Evolutionary conservation across 2,329 filamentous ascomycete species (phyloP), one percentile per base, ranked within the genome.

Genomic region (Fusarium praegraminearum): DNA sequence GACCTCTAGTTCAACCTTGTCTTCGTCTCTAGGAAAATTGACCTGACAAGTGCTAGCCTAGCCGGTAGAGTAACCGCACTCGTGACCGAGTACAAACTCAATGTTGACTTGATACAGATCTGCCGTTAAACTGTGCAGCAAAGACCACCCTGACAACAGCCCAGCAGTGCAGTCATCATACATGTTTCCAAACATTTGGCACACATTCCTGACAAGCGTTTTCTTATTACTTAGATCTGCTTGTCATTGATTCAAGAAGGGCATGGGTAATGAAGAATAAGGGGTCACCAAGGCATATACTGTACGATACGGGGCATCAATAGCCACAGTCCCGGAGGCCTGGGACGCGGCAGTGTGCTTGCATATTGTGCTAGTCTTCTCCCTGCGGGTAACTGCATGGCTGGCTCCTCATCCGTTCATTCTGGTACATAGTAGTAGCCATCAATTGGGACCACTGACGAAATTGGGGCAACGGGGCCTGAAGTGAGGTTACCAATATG

Each of bases 291-390:
- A 72, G 66, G 70, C 63, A 72, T 73, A 59, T 71, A 53, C 60
- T 61, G 69, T 69, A 60, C 61, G 53, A 58, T 46, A 55, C 36
- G 38, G 50, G 44, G 43, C 38, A 67, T 54, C 47, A 44, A 54
- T 51, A 49, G 66, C 58, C 50, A 64, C 56, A 54, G 61, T 62
- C 73, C 73, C 73, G 51, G 57, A 63, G 70, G 65, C 64, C 60
- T 74, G 73, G 73, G 65, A 75, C 70, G 70, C 62, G 56, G 58
- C 62, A 58, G 59, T 69, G 61, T 72, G 60, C 67, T 66, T 71
- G 65, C 57, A 75, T 56, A 64, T 68, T 63, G 62, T 62, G 56
- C 71, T 40, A 49, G 51, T 32, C 56, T 45, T 55, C 49, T 24
- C 36, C 41, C 45, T 51, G 40, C 56, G 64, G 67, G 38, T 57